Base-by-base conservation (phyloP, 129 eudicot species). In the Rutidosis leptorrhynchoides region DNA sequence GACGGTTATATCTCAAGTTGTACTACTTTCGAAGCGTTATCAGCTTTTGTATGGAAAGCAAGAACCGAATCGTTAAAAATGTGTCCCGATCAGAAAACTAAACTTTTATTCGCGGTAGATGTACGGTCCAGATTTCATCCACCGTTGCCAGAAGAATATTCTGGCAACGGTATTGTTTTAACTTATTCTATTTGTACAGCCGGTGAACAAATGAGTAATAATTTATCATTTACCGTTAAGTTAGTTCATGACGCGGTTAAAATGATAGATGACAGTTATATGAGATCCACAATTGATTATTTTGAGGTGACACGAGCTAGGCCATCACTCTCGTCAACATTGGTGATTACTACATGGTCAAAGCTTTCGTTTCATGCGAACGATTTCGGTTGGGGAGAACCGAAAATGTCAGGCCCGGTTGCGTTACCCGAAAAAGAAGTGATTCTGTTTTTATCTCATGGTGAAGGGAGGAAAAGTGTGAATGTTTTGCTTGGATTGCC, bases 341-440 rank as follows among this genome's bases (percentile, higher is more conserved):
- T 92, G 23, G 22, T 92, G 79, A 85, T 92, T 52, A 87, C 98
- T 0, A 88, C 98, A 6, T 92, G 98, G 98, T 92, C 98, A 0
- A 88, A 75, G 32, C 64, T 92, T 6, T 78, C 90, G 0, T 92
- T 92, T 29, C 95, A 92, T 77, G 69, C 90, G 0, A 81, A 85
- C 1, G 95, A 92, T 69, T 92, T 92, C 46, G 98, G 98, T 28
- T 88, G 98, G 98, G 96, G 98, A 0, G 95, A 88, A 68, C 88
- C 98, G 7, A 12, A 75, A 16, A 56, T 83, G 65, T 85, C 96
- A 5, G 98, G 98, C 35, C 96, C 98, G 3, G 98, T 92, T 43
- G 90, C 83, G 6, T 71, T 92, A 42, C 98, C 98, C 2, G 98
- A 85, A 77, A 92, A 83, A 61, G 98, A 88, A 40, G 98, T 92